These are phyloP conservation scores for Aspergillus pseudoterreus DNA, from an alignment of 2,329 filamentous ascomycete genomes.

Conservation along the genomic window DNA sequence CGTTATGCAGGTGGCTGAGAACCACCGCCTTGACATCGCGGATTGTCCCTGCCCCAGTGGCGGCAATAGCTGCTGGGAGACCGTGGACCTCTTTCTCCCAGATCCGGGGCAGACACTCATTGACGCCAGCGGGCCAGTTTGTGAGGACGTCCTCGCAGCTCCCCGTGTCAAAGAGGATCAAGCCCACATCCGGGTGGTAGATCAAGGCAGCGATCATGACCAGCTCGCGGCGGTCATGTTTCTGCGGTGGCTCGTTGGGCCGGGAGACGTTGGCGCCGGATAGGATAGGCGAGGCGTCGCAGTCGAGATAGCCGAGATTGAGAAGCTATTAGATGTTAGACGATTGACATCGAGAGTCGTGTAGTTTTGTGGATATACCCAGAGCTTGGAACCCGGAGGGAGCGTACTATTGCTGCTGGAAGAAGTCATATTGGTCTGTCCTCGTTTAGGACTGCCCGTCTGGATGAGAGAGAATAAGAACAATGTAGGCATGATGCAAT, in stretches of 20 bases:
- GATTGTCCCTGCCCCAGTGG: background rate
- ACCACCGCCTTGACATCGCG: background rate
- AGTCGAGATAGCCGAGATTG: conserved; percentile 8
- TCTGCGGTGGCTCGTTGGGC: background rate
- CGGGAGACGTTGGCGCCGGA: background rate
- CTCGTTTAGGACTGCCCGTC: too few relatives aligned
- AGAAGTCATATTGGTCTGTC: too few relatives aligned
- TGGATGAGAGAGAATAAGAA: too few relatives aligned
- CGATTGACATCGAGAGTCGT: too few relatives aligned
- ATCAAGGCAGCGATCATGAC: background rate
- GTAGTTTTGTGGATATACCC: too few relatives aligned
- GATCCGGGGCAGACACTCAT: background rate
- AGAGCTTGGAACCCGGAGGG: too few relatives aligned
- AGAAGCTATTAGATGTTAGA: conserved; percentile 9
- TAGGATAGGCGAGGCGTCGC: conserved; percentile 8
- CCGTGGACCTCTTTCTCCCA: background rate
- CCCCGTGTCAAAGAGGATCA: background rate
- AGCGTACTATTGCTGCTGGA: too few relatives aligned
- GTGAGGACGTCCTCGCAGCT: background rate
- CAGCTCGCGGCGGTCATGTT: background rate
- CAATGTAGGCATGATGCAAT: too few relatives aligned
- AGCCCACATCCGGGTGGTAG: background rate
- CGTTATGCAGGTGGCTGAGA: conserved; percentile 1
- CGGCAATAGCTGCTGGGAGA: background rate
- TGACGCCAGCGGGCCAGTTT: background rate